Evolutionary conservation across 2,329 filamentous ascomycete species (phyloP).

Genomic region (Hymenoscyphus occultus): DNA sequence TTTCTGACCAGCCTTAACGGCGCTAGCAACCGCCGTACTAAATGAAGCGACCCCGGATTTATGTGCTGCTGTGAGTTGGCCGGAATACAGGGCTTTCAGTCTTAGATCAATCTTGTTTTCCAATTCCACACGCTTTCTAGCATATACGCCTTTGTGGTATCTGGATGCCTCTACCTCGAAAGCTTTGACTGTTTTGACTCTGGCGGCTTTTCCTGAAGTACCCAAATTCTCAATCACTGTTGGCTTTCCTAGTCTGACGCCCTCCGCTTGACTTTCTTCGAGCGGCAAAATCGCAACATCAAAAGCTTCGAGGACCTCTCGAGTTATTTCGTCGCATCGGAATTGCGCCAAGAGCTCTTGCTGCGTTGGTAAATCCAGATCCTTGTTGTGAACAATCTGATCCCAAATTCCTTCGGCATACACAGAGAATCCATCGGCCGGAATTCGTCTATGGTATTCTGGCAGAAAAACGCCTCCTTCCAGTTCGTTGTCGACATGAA

Average conservation of each 20-base stretch:
- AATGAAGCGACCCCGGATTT: conserved; percentile 83
- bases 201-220: conserved; percentile 65
- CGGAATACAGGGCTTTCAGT: conserved; percentile 81
- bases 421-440: conserved; percentile 91
- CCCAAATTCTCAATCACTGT: conserved; percentile 75
- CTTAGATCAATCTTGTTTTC: conserved; percentile 84
- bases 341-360: conserved; percentile 97
- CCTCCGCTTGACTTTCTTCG: conserved; percentile 80
- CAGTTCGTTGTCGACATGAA: conserved; percentile 66
- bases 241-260: conserved; percentile 67
- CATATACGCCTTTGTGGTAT: conserved; percentile 95
- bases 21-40: conserved; percentile 78
- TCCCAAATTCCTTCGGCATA: conserved; percentile 97
- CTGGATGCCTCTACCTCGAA: conserved; percentile 89
- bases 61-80: conserved; percentile 85
- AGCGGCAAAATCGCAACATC: conserved; percentile 78
- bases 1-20: conserved; percentile 91
- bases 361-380: conserved; percentile 92
- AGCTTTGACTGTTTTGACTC: conserved; percentile 70
- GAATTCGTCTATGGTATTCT: conserved; percentile 93
- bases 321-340: conserved; percentile 92
- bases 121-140: conserved; percentile 79
- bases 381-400: conserved; percentile 98
- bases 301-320: conserved; percentile 81
- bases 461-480: conserved; percentile 83